Conservation (phyloP, 2,329 filamentous ascomycete species). For the Graphilbum fragrans region DNA sequence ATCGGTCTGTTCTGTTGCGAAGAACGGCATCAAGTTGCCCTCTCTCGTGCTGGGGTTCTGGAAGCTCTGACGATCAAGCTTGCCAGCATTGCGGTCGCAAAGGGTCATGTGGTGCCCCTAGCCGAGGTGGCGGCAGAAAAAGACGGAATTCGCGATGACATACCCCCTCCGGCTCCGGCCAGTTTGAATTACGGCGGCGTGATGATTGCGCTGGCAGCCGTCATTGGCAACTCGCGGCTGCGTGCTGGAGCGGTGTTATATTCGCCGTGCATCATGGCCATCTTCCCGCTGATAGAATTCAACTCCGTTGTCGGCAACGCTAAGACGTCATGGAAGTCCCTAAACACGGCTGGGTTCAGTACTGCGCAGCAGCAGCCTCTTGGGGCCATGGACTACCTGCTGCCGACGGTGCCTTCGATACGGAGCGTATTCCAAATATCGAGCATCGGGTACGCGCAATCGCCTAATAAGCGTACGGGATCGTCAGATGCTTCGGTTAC, state of each 20-base stretch:
- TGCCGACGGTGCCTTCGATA: constrained; percentile 31
- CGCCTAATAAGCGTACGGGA: no score
- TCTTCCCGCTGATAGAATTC: constrained; percentile 51
- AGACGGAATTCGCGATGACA: constrained; percentile 40
- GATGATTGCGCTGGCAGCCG: constrained; percentile 63
- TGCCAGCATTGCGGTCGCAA: constrained; percentile 55
- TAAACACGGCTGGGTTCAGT: constrained; percentile 39
- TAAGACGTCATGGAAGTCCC: constrained; percentile 36
- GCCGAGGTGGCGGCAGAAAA: constrained; percentile 42
- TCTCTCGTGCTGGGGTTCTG: constrained; percentile 62
- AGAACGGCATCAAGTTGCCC: constrained; percentile 55
- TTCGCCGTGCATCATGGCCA: constrained; percentile 55
- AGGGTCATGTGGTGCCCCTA: constrained; percentile 56
- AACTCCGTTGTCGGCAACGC: constrained; percentile 32
- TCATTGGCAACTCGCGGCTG: constrained; percentile 69
- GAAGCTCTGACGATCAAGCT: constrained; percentile 67
- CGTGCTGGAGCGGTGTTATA: constrained; percentile 60
- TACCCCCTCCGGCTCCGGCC: constrained; percentile 50
- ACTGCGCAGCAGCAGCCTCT: constrained; percentile 27
- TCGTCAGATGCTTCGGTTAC: no score
- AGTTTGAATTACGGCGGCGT: constrained; percentile 53
- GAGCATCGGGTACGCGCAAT: no score
- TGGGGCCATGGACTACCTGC: constrained; percentile 52
- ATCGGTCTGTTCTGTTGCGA: constrained; percentile 51
- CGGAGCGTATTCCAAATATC: no score